phyloP scores from a whole-genome alignment of 768 basidiomycete species.

The Termitomyces titanicus region DNA sequence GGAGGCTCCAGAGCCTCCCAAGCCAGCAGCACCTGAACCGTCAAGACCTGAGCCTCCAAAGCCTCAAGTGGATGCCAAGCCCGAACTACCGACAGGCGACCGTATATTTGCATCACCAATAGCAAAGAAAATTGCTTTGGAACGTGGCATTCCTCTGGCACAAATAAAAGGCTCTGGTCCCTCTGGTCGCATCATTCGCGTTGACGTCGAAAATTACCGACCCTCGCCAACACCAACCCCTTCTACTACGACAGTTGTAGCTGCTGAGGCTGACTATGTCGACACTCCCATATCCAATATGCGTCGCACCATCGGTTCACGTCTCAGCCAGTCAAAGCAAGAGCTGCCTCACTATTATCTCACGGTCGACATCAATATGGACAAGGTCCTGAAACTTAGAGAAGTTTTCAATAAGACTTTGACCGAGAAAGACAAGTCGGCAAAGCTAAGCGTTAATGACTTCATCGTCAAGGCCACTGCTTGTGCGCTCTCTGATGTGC shows the following conservation, averaged over 20 bases:
- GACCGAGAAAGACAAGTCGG: conserved; percentile 81
- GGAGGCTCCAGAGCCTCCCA: conserved; percentile 22
- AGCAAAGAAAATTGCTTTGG: conserved; percentile 95
- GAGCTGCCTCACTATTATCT: conserved; percentile 97
- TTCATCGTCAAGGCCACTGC: conserved; percentile 95
- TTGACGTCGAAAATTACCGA: conserved; percentile 92
- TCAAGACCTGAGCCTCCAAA: conserved; percentile 30
- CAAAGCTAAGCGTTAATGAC: conserved; percentile 97
- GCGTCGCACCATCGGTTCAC: conserved; percentile 88
- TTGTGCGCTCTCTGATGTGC: conserved; percentile 89
- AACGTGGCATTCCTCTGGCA: conserved; percentile 85
- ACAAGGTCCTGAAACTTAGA: conserved; percentile 88
- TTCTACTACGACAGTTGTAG: conserved; percentile 37
- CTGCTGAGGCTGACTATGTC: conserved; percentile 70
- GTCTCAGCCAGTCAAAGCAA: conserved; percentile 91
- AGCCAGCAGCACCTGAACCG: conserved; percentile 12
- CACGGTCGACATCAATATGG: conserved; percentile 95
- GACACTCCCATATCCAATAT: conserved; percentile 93
- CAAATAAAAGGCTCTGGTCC: conserved; percentile 94
- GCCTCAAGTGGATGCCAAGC: conserved; percentile 39
- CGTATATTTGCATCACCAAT: conserved; percentile 94
- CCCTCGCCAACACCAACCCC: conserved; percentile 39
- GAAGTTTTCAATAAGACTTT: conserved; percentile 93
- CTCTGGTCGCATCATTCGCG: conserved; percentile 88
- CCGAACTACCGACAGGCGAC: conserved; percentile 62